Conservation (phyloP, 1,139 yeast species). For the Kodamaea sp. region DNA sequence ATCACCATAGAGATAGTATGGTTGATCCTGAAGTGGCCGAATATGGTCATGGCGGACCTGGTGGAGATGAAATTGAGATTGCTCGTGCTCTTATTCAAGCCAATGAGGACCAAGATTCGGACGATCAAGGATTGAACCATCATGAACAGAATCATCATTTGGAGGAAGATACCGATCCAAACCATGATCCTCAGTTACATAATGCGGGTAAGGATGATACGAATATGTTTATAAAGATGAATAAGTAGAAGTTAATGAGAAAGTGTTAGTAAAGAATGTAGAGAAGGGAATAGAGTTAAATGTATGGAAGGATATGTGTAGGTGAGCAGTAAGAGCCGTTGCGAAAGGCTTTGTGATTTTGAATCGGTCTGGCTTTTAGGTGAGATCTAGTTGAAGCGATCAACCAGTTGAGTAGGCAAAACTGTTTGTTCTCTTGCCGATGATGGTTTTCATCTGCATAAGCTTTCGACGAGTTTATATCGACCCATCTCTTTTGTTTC, state of each 20-base stretch:
- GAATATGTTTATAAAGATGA: conserved; percentile 27
- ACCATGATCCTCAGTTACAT: conserved; percentile 4
- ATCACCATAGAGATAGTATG: conserved; percentile 21
- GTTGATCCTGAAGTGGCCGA: conserved; percentile 61
- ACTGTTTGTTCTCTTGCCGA: no score
- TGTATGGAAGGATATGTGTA: no score
- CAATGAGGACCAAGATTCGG: conserved; percentile 36
- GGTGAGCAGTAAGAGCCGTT: no score
- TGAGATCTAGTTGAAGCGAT: no score
- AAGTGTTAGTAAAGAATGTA: no score
- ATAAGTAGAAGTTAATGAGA: conserved; percentile 1
- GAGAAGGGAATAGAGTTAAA: no score
- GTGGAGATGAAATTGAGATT: conserved; percentile 57
- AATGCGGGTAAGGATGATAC: conserved; percentile 16
- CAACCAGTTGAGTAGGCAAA: no score
- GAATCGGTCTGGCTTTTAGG: no score
- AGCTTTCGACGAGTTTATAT: no score
- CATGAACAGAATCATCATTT: conserved; percentile 1
- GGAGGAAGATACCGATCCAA: conserved; percentile 2
- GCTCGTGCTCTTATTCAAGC: conserved; percentile 66
- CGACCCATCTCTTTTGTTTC: no score
- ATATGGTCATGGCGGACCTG: conserved; percentile 44
- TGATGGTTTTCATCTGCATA: no score
- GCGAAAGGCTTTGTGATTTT: no score
- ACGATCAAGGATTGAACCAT: conserved; percentile 4